phyloP scores from a whole-genome alignment of 371 early-diverging fungal genomes.

The Umbelopsis sp. region DNA sequence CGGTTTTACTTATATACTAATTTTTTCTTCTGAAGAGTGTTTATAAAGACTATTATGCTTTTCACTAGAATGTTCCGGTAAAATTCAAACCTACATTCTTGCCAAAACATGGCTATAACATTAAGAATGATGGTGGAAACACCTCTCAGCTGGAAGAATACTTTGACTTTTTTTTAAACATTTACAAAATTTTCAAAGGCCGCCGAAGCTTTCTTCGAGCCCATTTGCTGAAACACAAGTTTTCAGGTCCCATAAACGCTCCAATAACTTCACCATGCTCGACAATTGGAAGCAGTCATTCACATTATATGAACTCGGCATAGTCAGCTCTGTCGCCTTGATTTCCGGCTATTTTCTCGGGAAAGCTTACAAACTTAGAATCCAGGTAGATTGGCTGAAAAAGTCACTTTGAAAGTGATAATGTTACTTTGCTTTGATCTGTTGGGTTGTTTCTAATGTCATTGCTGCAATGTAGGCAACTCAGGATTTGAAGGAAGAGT shows the following conservation, averaged over 20 bases:
- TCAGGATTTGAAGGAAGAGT: neutral
- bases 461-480: neutral
- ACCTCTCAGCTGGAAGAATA: too few relatives aligned
- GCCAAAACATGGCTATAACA: too few relatives aligned
- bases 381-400: neutral
- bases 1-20: too few relatives aligned
- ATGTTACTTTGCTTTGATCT: neutral
- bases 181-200: neutral
- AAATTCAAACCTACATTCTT: too few relatives aligned
- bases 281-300: slow-evolving; percentile 12
- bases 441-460: neutral
- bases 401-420: neutral
- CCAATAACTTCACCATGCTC: neutral
- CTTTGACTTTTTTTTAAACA: too few relatives aligned
- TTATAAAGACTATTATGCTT: too few relatives aligned
- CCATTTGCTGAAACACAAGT: neutral
- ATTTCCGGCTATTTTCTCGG: neutral
- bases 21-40: too few relatives aligned
- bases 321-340: slow-evolving; percentile 13
- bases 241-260: neutral
- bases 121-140: too few relatives aligned
- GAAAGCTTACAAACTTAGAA: neutral
- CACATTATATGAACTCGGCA: slow-evolving; percentile 1
- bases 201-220: neutral
- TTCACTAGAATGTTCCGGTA: too few relatives aligned